These are phyloP conservation scores for Takashimella koratensis DNA, from an alignment of 1,284 basidiomycete species.

Conservation along the genomic window DNA sequence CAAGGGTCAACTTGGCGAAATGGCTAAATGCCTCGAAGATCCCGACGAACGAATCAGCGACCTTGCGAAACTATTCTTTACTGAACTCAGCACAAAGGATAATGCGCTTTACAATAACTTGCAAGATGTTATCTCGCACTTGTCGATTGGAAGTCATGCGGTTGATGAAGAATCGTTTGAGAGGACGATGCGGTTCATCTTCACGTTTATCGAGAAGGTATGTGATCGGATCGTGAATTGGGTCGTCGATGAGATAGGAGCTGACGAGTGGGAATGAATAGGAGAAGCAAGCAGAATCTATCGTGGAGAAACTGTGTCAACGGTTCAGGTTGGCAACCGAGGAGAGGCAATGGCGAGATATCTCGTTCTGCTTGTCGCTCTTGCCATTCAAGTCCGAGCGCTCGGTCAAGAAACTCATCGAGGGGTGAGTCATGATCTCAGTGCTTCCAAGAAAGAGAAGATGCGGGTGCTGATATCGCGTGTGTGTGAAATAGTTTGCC, in stretches of 20 bases:
- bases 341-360: slow-evolving; percentile 93
- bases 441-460: not conserved
- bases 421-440: slow-evolving; percentile 55
- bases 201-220: slow-evolving; percentile 94
- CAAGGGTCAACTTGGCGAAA: slow-evolving; percentile 97
- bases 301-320: slow-evolving; percentile 92
- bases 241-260: not conserved
- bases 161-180: slow-evolving; percentile 91
- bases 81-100: slow-evolving; percentile 89
- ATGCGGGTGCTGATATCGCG: not conserved
- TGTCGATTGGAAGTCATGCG: slow-evolving; percentile 88
- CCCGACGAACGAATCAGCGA: slow-evolving; percentile 84
- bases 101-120: slow-evolving; percentile 99
- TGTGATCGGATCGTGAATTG: slow-evolving; percentile 13
- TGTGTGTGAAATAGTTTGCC: slow-evolving; percentile 53
- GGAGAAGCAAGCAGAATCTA: slow-evolving; percentile 93
- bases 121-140: slow-evolving; percentile 92
- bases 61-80: slow-evolving; percentile 95
- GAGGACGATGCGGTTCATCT: slow-evolving; percentile 91
- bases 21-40: slow-evolving; percentile 98
- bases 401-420: slow-evolving; percentile 92
- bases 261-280: slow-evolving; percentile 35
- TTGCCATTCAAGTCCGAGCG: slow-evolving; percentile 96
- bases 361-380: slow-evolving; percentile 90
- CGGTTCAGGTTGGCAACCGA: slow-evolving; percentile 86